phyloP scores from a whole-genome alignment of 805 yeast genomes.

The Cyberlindnera mrakii region DNA sequence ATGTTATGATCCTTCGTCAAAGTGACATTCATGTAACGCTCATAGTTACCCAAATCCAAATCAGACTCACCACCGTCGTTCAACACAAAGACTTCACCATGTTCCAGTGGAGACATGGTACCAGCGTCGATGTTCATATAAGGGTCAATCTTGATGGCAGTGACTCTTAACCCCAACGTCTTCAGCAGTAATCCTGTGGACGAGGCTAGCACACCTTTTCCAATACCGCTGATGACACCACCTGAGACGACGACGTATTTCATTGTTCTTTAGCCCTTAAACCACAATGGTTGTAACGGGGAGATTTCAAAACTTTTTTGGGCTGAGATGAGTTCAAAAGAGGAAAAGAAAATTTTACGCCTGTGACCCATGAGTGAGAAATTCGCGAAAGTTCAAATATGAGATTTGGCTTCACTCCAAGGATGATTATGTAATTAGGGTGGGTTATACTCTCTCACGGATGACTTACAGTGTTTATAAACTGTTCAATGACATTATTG shows the following conservation, averaged over 20 bases:
- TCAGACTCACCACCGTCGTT: conserved; percentile 99
- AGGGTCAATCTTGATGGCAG: conserved; percentile 97
- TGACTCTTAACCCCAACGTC: conserved; percentile 89
- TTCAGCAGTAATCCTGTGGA: conserved; percentile 93
- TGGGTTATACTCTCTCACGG: too few relatives aligned
- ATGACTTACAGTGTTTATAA: too few relatives aligned
- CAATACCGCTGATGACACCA: conserved; percentile 99
- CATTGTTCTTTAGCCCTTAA: conserved; percentile 39
- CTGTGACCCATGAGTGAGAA: too few relatives aligned
- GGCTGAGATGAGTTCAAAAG: not conserved
- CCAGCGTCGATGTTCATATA: conserved; percentile 99
- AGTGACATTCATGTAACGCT: conserved; percentile 90
- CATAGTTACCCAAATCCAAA: conserved; percentile 96
- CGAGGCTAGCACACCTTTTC: conserved; percentile 97
- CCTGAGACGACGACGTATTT: conserved; percentile 99
- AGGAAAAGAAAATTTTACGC: conserved; percentile 1
- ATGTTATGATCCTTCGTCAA: conserved; percentile 92
- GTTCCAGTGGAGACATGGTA: conserved; percentile 98
- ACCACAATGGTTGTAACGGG: conserved; percentile 1
- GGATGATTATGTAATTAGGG: too few relatives aligned
- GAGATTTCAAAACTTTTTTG: not conserved
- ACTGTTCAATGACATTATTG: conserved; percentile 26
- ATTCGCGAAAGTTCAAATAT: too few relatives aligned
- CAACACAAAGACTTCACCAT: conserved; percentile 96
- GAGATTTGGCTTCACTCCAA: too few relatives aligned